phyloP scores from a whole-genome alignment of 2,329 filamentous ascomycete species.

The Chaetomiaceae sp. region DNA sequence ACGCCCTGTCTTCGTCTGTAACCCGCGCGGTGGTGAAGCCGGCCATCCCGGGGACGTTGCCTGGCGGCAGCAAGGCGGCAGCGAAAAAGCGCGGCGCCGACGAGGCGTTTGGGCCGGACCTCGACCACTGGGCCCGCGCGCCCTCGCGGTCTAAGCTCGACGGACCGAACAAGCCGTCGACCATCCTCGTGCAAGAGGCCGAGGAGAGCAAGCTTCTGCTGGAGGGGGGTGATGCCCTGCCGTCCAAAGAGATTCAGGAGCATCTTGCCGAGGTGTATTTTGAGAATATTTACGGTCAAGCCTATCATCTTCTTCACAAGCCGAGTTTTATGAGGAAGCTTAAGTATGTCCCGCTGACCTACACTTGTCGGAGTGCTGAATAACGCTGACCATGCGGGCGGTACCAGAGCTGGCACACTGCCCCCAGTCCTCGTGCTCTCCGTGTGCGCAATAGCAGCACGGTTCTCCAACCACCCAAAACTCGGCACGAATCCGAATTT shows the following conservation, averaged over 20 bases:
- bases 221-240: slow-evolving; percentile 78
- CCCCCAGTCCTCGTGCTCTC: slow-evolving; percentile 90
- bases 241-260: slow-evolving; percentile 81
- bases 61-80: slow-evolving; percentile 43
- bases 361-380: not conserved
- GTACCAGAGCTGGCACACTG: slow-evolving; percentile 61
- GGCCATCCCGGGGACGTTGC: slow-evolving; percentile 51
- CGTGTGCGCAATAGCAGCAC: slow-evolving; percentile 89
- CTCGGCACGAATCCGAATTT: slow-evolving; percentile 73
- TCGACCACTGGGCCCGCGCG: slow-evolving; percentile 72
- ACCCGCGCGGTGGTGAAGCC: slow-evolving; percentile 82
- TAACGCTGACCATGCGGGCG: slow-evolving; percentile 21
- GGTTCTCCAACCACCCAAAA: slow-evolving; percentile 85
- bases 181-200: slow-evolving; percentile 53
- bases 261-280: slow-evolving; percentile 94
- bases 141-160: slow-evolving; percentile 45
- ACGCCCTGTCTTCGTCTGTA: slow-evolving; percentile 55
- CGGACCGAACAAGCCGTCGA: slow-evolving; percentile 44
- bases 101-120: slow-evolving; percentile 76
- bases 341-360: slow-evolving; percentile 44
- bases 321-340: slow-evolving; percentile 92
- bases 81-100: slow-evolving; percentile 77
- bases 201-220: slow-evolving; percentile 72
- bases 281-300: slow-evolving; percentile 90
- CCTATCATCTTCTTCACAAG: slow-evolving; percentile 91